Evolutionary conservation across 169 alveolate species (phyloP), one percentile per base, ranked within the genome.

Genomic region (Plasmodium gaboni): DNA sequence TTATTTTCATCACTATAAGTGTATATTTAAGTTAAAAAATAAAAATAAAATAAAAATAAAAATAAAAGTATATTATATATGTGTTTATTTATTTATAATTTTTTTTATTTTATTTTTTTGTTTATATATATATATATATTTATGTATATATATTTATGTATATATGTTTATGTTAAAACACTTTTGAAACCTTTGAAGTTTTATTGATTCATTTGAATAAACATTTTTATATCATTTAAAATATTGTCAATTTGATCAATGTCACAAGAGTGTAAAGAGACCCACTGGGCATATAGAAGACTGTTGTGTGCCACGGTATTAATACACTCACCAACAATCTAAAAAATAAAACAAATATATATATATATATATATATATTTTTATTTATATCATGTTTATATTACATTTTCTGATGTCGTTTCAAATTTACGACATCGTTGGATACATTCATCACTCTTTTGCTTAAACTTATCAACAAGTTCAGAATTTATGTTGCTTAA

Each of bases 381-480:
- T 28, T 32, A 9, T 42, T 4, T 13, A 65, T 65, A 65, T 26
- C 28, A 19, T 32, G n/a, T 2, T 50, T 38, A 7, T 46, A 69
- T 15, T 55, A 86, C 92, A 61, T 70, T 71, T 51, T 86, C 92
- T 8, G 92, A 86, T 2, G 87, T 70, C 50, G 92, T 86, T 46
- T 86, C 92, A 71, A 86, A 86, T 53, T 86, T 70, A 38, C 87
- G 86, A 57, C 92, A 86, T 46, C 65, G 64, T 1, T 87, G 86
- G 61, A 86, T 86, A 28, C 92, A 86, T n/a, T 86, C 92, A 51
- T 86, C 92, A 48, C 92, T 86, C 24, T 86, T 48, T 64, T 61
- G 59, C 28, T 73, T 71, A 64, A 86, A 86, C 46, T 86, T 15
- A 24, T 86, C 87, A 17, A 86, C 72, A 26, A 71, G 70, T 10